Conservation (phyloP, 495 filamentous ascomycete species). For the Staphylotrichum tortipilum region DNA sequence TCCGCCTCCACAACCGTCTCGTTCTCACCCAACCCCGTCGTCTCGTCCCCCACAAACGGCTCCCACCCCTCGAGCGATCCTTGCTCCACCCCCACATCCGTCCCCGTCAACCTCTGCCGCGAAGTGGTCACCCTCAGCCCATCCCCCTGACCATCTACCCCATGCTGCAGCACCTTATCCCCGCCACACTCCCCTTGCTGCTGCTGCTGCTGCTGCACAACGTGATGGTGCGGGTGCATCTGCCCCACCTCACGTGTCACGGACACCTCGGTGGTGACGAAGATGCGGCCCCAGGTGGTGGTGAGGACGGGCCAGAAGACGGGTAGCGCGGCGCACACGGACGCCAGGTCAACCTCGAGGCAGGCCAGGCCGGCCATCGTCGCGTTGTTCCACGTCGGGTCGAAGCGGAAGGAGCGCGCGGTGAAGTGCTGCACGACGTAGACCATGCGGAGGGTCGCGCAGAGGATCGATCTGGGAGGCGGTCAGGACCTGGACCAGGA, state of each 20-base stretch:
- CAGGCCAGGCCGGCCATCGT: slow-evolving; percentile 18
- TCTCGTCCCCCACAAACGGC: slow-evolving; percentile 11
- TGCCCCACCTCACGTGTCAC: slow-evolving; percentile 17
- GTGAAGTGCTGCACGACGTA: not conserved
- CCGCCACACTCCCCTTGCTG: no score
- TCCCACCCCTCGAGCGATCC: slow-evolving; percentile 1
- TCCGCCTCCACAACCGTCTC: slow-evolving; percentile 6
- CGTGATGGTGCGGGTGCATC: not conserved
- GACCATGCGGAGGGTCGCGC: not conserved
- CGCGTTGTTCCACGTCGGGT: slow-evolving; percentile 24
- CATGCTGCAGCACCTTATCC: no score
- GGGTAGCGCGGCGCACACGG: slow-evolving; percentile 24
- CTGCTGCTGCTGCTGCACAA: no score
- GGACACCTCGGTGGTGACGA: slow-evolving; percentile 25
- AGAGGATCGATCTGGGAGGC: slow-evolving; percentile 9
- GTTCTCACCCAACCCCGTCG: slow-evolving; percentile 6
- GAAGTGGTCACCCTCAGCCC: not conserved
- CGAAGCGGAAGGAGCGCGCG: slow-evolving; percentile 1
- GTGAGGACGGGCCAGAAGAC: slow-evolving; percentile 23
- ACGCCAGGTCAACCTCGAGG: slow-evolving; percentile 22
- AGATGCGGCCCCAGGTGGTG: slow-evolving; percentile 18
- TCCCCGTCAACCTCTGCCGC: not conserved
- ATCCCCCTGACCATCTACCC: not conserved
- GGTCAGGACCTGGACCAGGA: slow-evolving; percentile 10
- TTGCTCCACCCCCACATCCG: no score